Percentiles rank a stretch among this genome's conserved stretches.
Evolutionary conservation across 75 land plant species (phyloP).

Genomic region (Cupressus sempervirens): DNA sequence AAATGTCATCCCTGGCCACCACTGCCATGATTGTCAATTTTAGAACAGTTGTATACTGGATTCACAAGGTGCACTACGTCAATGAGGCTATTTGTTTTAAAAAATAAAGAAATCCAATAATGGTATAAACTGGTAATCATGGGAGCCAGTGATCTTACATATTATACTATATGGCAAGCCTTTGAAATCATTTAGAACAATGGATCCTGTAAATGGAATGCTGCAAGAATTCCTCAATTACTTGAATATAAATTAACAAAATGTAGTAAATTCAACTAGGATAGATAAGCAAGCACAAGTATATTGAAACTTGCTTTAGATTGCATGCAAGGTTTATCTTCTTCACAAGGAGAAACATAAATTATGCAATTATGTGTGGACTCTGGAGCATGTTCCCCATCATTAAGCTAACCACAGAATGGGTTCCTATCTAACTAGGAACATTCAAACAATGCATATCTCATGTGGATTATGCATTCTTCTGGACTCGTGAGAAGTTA

Average conservation of each 20-base stretch:
- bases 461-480: neutral
- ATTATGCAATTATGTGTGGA: neutral
- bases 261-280: neutral
- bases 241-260: neutral
- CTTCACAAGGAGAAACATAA: neutral
- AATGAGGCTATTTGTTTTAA: neutral
- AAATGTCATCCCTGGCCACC: neutral
- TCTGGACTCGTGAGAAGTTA: too few relatives aligned
- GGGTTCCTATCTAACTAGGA: neutral
- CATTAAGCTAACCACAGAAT: neutral
- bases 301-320: neutral
- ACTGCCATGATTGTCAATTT: neutral
- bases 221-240: neutral
- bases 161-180: neutral
- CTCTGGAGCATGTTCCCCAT: neutral
- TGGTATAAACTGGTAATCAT: neutral
- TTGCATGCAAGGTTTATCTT: neutral
- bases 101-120: neutral
- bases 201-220: neutral
- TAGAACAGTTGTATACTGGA: neutral
- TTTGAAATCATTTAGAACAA: neutral
- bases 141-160: neutral
- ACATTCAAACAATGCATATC: neutral
- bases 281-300: neutral
- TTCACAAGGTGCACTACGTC: neutral